Conservation (phyloP, 108 stramenopile genomes). For the Cyclotella distinguenda region DNA sequence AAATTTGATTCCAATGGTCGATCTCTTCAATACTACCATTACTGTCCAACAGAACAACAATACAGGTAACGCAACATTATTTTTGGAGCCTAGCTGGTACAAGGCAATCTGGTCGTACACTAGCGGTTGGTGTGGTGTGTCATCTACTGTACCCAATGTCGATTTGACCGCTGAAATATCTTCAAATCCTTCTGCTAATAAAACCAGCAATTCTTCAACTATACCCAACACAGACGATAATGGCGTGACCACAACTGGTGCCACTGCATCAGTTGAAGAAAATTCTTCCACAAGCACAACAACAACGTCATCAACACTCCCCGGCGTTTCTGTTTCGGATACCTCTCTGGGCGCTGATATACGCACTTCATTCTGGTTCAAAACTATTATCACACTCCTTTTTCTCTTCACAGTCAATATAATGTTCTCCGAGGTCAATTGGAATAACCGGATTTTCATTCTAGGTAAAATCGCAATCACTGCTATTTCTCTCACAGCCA, state of each 20-base stretch:
- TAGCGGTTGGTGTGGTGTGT: constrained; percentile 10
- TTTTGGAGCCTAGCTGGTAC: constrained; percentile 25
- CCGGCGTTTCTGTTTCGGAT: background rate
- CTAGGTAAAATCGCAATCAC: background rate
- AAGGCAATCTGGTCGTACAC: constrained; percentile 21
- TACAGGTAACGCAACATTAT: background rate
- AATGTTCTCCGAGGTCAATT: background rate
- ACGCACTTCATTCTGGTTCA: background rate
- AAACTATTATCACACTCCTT: background rate
- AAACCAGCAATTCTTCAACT: background rate
- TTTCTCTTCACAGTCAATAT: background rate
- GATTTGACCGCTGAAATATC: background rate
- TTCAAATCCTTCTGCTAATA: background rate
- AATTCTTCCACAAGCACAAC: background rate
- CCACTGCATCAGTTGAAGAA: background rate
- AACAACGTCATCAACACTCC: background rate
- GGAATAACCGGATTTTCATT: background rate
- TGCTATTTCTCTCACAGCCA: background rate
- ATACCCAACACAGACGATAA: background rate
- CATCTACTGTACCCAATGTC: background rate
- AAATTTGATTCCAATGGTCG: background rate
- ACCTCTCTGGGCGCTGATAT: background rate
- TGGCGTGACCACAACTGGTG: background rate
- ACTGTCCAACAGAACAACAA: constrained; percentile 1
- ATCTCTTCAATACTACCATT: background rate